Evolutionary conservation across 495 filamentous ascomycete species (phyloP).

Genomic region (Pyrenula massariospora): DNA sequence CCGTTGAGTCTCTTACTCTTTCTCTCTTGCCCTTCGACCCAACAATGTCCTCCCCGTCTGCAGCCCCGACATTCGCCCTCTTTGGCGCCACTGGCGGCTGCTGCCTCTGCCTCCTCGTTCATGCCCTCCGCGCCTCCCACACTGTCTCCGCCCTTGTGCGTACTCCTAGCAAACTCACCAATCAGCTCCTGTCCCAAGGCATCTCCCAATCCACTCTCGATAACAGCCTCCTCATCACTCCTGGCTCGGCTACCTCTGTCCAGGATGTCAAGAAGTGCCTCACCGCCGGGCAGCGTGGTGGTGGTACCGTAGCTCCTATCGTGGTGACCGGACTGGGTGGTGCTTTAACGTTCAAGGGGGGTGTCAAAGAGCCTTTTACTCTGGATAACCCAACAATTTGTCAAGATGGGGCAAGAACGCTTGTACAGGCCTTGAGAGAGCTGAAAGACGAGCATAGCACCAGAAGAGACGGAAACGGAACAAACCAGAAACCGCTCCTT

Average conservation of each 20-base stretch:
- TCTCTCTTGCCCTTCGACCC: too few species aligned
- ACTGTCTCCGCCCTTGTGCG: constrained; percentile 41
- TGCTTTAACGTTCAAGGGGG: constrained; percentile 11
- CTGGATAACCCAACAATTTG: constrained; percentile 49
- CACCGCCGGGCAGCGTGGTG: constrained; percentile 11
- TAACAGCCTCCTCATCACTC: constrained; percentile 30
- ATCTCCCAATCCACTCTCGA: constrained; percentile 18
- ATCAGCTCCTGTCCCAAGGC: constrained; percentile 23
- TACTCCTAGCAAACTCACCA: constrained; percentile 47
- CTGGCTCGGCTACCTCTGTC: constrained; percentile 40
- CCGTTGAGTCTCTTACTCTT: too few species aligned
- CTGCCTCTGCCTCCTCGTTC: constrained; percentile 31
- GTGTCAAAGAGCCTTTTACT: constrained; percentile 12
- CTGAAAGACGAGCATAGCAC: constrained; percentile 10
- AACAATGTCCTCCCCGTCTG: constrained; percentile 10
- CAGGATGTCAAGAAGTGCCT: constrained; percentile 23
- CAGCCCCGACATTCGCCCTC: constrained; percentile 29
- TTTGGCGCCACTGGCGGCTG: constrained; percentile 41
- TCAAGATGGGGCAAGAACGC: constrained; percentile 28
- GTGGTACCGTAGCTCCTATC: constrained; percentile 7
- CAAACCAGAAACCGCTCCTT: constrained; percentile 26
- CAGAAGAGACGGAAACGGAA: too few species aligned
- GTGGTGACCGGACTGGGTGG: constrained; percentile 38
- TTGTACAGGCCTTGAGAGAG: constrained; percentile 29
- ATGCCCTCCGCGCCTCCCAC: constrained; percentile 37